Evolutionary conservation across 2,329 filamentous ascomycete genomes (phyloP).

Genomic region (Fusarium nanum): DNA sequence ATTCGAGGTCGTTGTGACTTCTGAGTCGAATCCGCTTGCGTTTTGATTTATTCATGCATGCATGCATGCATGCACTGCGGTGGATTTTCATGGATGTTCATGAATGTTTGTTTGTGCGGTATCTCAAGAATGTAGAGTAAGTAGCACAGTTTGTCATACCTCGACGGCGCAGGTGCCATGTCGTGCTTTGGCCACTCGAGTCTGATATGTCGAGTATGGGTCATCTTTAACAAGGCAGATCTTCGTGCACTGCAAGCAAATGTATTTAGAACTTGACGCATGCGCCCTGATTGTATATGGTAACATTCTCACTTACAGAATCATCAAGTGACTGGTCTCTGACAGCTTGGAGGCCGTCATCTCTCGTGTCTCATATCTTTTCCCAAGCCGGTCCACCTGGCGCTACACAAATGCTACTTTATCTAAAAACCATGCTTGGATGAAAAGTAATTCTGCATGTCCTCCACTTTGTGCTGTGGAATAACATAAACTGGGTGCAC

Average conservation of each 20-base stretch:
- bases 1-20: slow-evolving; percentile 13
- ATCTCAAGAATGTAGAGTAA: slow-evolving; percentile 38
- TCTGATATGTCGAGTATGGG: slow-evolving; percentile 15
- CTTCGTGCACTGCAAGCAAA: slow-evolving; percentile 16
- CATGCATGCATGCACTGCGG: slow-evolving; percentile 36
- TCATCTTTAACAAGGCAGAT: slow-evolving; percentile 16
- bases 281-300: slow-evolving; percentile 4
- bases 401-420: slow-evolving; percentile 10
- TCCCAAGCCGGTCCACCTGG: not conserved
- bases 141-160: slow-evolving; percentile 33
- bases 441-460: slow-evolving; percentile 73
- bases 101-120: slow-evolving; percentile 33
- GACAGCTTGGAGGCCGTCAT: slow-evolving; percentile 1
- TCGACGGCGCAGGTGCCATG: slow-evolving; percentile 42
- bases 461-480: slow-evolving; percentile 74
- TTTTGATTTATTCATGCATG: slow-evolving; percentile 29
- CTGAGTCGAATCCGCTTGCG: slow-evolving; percentile 27
- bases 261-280: not conserved
- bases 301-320: not conserved
- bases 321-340: slow-evolving; percentile 5
- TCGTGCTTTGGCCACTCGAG: slow-evolving; percentile 32
- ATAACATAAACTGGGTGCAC: slow-evolving; percentile 90
- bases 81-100: not conserved
- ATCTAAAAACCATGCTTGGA: slow-evolving; percentile 67
- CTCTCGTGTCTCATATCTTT: slow-evolving; percentile 21